These are phyloP conservation scores for Cocos nucifera DNA, from an alignment of 176 grass and related monocot species.

Conservation along the genomic window DNA sequence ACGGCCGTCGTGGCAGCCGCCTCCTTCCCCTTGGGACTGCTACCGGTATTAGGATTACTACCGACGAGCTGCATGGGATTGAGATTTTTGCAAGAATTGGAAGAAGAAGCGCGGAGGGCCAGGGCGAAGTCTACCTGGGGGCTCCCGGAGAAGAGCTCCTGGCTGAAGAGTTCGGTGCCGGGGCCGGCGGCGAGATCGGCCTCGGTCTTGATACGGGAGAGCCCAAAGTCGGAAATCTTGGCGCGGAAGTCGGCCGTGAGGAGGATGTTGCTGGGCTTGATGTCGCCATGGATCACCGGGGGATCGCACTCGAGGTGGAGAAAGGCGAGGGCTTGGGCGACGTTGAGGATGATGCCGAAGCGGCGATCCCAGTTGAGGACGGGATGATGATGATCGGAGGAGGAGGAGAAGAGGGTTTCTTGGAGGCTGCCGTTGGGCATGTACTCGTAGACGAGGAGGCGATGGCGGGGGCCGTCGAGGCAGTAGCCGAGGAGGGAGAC, in stretches of 20 bases:
- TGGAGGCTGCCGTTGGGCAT: slow-evolving; percentile 60
- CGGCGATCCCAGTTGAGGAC: slow-evolving; percentile 43
- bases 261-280: slow-evolving; percentile 92
- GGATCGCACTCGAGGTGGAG: slow-evolving; percentile 66
- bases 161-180: slow-evolving; percentile 58
- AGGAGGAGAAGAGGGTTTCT: slow-evolving; percentile 30
- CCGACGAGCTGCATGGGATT: no score
- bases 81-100: not conserved
- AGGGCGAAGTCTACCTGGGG: slow-evolving; percentile 2
- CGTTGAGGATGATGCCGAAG: slow-evolving; percentile 42
- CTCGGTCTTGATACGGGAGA: slow-evolving; percentile 66
- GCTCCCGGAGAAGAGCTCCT: slow-evolving; percentile 22
- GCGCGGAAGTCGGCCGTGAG: slow-evolving; percentile 50
- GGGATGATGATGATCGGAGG: no score
- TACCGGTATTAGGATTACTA: not conserved
- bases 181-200: slow-evolving; percentile 6
- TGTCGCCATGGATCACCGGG: slow-evolving; percentile 73
- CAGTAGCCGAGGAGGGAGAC: slow-evolving; percentile 50
- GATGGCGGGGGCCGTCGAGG: slow-evolving; percentile 21
- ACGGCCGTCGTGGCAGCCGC: not conserved
- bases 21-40: slow-evolving; percentile 15
- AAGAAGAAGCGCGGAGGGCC: not conserved
- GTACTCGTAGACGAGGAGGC: slow-evolving; percentile 60
- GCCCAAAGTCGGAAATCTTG: slow-evolving; percentile 78
- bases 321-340: slow-evolving; percentile 50